These are phyloP conservation scores for Vitis riparia DNA, from an alignment of 164 flowering plant genomes.

Conservation along the genomic window DNA sequence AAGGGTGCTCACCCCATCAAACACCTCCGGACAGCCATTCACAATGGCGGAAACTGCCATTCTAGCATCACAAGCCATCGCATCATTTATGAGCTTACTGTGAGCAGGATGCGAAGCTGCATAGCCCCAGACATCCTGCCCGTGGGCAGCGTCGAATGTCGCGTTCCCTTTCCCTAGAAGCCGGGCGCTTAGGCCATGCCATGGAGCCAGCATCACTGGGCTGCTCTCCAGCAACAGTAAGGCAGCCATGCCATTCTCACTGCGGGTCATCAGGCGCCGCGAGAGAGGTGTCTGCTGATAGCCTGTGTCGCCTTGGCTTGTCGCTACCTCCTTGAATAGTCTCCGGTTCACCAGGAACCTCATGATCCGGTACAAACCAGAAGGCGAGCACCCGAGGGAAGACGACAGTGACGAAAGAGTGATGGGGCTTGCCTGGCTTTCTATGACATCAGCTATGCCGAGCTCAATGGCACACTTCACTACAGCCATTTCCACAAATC, in stretches of 20 bases:
- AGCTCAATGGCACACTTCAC: conserved; percentile 6
- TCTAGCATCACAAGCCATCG: conserved; percentile 56
- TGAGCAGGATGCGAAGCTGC: conserved; percentile 30
- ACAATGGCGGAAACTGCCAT: conserved; percentile 25
- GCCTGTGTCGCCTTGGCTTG: conserved; percentile 3
- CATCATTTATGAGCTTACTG: conserved; percentile 44
- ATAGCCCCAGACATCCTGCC: conserved; percentile 46
- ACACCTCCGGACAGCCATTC: conserved; percentile 33
- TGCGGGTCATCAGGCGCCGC: conserved; percentile 26
- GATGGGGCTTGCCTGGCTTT: conserved; percentile 32
- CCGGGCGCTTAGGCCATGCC: conserved; percentile 36
- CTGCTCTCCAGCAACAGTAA: conserved; percentile 41
- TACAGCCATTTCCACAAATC: conserved; percentile 1
- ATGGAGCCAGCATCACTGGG: conserved; percentile 50
- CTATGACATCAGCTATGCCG: conserved; percentile 31
- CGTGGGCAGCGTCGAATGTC: conserved; percentile 37
- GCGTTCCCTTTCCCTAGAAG: conserved; percentile 10
- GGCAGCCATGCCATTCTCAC: conserved; percentile 38
- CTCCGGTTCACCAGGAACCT: conserved; percentile 38
- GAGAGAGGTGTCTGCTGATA: conserved; percentile 53
- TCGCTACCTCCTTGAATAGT: conserved; percentile 33
- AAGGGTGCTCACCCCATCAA: conserved; percentile 32
- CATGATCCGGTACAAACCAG: conserved; percentile 50
- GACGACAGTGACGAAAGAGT: conserved; percentile 43
- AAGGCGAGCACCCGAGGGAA: conserved; percentile 29